Evolutionary conservation across 2,329 filamentous ascomycete genomes (phyloP), one percentile per base, ranked within the genome.

Genomic region (Lecanicillium sp.): DNA sequence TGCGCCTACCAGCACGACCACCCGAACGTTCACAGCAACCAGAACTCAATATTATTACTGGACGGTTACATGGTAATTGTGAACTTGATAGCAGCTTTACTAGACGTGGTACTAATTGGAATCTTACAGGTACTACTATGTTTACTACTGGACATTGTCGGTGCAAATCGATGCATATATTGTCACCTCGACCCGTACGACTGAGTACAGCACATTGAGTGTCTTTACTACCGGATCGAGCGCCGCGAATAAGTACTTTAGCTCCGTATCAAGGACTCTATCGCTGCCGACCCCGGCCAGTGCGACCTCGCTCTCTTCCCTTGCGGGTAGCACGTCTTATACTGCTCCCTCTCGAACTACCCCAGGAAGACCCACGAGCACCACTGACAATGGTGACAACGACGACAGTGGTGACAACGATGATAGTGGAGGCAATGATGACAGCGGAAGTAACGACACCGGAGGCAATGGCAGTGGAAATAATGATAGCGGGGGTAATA

Each of bases 71-170:
- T 52, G 45, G 44, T 35, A 35, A 35, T 14, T 20, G 10, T 19
- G n/a, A 8, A 19, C n/a, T n/a, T n/a, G n/a, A n/a, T n/a, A n/a
- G n/a, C n/a, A n/a, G n/a, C n/a, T n/a, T n/a, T n/a, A n/a, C n/a
- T n/a, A n/a, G n/a, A n/a, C n/a, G n/a, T n/a, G n/a, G n/a, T n/a
- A n/a, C n/a, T n/a, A n/a, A n/a, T n/a, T n/a, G n/a, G n/a, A n/a
- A n/a, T n/a, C n/a, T n/a, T 14, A n/a, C 20, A 35, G 17, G 33
- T 48, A 39, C 20, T 53, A 51, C 42, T 51, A 46, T 29, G 45
- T 38, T 29, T 52, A 48, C 36, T 53, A 54, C 44, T 53, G 46
- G 46, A 49, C 42, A 37, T 49, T 45, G 45, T 36, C 17, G n/a
- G 32, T 44, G 20, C 39, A 45, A 15, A 47, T 48, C 28, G 42